phyloP scores from a whole-genome alignment of 257 asterid genomes.

The Solanum etuberosum region DNA sequence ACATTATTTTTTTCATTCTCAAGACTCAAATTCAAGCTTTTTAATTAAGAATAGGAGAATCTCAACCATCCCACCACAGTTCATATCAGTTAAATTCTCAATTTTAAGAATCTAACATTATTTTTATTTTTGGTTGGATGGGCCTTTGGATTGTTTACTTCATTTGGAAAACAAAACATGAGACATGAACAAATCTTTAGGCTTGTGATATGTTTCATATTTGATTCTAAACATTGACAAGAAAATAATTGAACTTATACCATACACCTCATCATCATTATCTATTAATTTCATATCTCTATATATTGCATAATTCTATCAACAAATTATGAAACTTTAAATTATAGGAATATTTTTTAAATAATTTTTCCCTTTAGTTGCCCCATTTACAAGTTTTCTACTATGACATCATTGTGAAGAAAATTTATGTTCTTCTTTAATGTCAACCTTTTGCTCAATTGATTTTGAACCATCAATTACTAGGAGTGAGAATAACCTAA shows the following conservation, averaged over 20 bases:
- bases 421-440: background rate
- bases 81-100: background rate
- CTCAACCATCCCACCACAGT: rapidly evolving
- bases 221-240: background rate
- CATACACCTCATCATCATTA: background rate
- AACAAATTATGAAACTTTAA: background rate
- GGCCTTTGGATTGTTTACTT: conserved; percentile 22
- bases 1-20: background rate
- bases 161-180: conserved; percentile 16
- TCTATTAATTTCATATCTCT: background rate
- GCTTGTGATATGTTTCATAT: background rate
- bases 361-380: background rate
- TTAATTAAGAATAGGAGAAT: rapidly evolving
- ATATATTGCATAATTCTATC: background rate
- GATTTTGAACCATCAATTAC: conserved; percentile 31
- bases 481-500: conserved; percentile 4
- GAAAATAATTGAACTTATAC: background rate
- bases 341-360: background rate
- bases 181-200: conserved; percentile 1
- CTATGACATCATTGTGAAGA: conserved; percentile 12
- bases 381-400: background rate
- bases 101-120: conserved; percentile 25
- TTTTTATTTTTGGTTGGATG: conserved; percentile 12
- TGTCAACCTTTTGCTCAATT: conserved; percentile 5
- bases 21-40: rapidly evolving